These are phyloP conservation scores for Isoetes taiwanensis DNA, from an alignment of 75 land plant species.

Conservation along the genomic window DNA sequence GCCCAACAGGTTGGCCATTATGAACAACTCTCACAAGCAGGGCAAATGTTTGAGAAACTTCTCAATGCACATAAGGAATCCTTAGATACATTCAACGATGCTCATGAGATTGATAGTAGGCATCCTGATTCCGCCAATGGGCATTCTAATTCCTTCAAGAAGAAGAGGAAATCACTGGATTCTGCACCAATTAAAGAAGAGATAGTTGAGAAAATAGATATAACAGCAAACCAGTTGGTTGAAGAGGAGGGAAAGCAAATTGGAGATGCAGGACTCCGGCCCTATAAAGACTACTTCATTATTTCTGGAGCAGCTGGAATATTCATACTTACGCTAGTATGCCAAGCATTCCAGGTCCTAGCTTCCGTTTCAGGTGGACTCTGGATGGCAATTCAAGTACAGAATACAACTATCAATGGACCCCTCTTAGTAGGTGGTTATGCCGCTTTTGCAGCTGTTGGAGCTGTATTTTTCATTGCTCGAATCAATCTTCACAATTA, in stretches of 20 bases:
- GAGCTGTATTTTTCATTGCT: slow-evolving; percentile 36
- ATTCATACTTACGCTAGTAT: slow-evolving; percentile 5
- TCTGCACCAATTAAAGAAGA: neutral
- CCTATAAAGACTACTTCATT: slow-evolving; percentile 34
- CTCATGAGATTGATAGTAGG: neutral
- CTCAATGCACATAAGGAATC: slow-evolving; percentile 56
- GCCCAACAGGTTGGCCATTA: slow-evolving; percentile 49
- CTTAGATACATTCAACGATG: too few relatives aligned
- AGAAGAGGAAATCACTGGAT: neutral
- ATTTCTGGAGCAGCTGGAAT: slow-evolving; percentile 17
- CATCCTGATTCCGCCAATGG: neutral
- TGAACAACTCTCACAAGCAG: slow-evolving; percentile 37
- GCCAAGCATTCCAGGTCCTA: slow-evolving; percentile 31
- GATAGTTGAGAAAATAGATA: slow-evolving; percentile 15
- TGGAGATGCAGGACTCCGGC: slow-evolving; percentile 48
- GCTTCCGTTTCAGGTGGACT: slow-evolving; percentile 37
- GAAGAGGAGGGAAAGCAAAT: slow-evolving; percentile 47
- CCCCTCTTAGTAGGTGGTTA: slow-evolving; percentile 40
- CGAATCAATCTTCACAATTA: slow-evolving; percentile 24
- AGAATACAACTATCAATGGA: slow-evolving; percentile 13
- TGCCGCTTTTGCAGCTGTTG: slow-evolving; percentile 24
- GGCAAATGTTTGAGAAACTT: slow-evolving; percentile 51
- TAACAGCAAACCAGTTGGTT: slow-evolving; percentile 28
- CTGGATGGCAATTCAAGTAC: slow-evolving; percentile 49
- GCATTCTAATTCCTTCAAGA: neutral